These are phyloP conservation scores for Pleurotus tuoliensis DNA, from an alignment of 768 basidiomycete species.

Conservation along the genomic window DNA sequence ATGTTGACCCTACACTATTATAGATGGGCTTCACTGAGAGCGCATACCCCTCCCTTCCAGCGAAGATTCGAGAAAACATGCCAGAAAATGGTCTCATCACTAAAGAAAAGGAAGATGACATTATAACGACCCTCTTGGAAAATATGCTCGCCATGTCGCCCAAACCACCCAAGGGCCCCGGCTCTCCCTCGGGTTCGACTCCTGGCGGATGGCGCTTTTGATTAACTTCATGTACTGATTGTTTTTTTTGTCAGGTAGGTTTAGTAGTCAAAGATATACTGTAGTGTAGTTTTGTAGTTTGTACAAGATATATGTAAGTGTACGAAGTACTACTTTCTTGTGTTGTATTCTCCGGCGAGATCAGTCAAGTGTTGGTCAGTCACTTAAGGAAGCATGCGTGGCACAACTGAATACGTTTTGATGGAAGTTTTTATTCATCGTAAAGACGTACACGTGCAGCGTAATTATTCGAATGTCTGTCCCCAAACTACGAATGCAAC, in stretches of 20 bases:
- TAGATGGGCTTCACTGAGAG: slow-evolving; percentile 76
- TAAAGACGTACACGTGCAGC: background rate
- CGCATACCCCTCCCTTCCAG: slow-evolving; percentile 47
- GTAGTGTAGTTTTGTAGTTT: too few relatives aligned
- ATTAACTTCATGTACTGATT: slow-evolving; percentile 8
- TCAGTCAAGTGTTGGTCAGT: background rate
- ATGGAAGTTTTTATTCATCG: too few relatives aligned
- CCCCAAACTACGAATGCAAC: slow-evolving; percentile 8
- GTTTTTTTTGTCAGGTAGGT: background rate
- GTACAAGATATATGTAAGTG: too few relatives aligned
- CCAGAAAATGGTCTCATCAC: slow-evolving; percentile 34
- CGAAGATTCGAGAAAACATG: slow-evolving; percentile 48
- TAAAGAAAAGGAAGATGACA: slow-evolving; percentile 61
- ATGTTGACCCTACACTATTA: slow-evolving; percentile 9
- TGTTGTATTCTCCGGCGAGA: background rate
- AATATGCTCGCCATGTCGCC: slow-evolving; percentile 46
- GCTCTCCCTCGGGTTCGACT: slow-evolving; percentile 29
- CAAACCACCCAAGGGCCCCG: slow-evolving; percentile 32
- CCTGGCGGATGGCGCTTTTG: slow-evolving; percentile 45
- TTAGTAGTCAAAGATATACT: background rate
- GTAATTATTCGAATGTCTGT: background rate
- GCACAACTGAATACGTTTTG: too few relatives aligned
- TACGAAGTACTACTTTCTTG: background rate
- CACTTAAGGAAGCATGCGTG: too few relatives aligned
- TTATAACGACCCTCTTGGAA: slow-evolving; percentile 60